phyloP scores from a whole-genome alignment of 164 flowering plant genomes.

The Akebia trifoliata region DNA sequence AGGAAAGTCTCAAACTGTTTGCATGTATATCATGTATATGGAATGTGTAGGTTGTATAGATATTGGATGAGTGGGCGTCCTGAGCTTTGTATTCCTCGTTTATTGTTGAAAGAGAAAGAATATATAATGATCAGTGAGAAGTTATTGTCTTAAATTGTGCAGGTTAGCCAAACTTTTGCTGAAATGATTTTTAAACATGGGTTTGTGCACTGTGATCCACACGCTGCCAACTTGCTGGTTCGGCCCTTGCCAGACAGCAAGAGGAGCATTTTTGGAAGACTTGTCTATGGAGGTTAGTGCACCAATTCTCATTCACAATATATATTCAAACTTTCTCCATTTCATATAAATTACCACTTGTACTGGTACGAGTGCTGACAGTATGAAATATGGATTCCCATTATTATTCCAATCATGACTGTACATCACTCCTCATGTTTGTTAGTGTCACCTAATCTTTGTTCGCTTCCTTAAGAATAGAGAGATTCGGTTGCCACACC shows the following conservation, averaged over 20 bases:
- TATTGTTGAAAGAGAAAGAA: conserved; percentile 1
- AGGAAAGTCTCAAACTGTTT: neutral
- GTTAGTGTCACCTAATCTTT: neutral
- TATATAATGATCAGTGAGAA: neutral
- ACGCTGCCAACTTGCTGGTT: conserved; percentile 90
- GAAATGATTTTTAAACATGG: conserved; percentile 98
- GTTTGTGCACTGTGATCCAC: conserved; percentile 99
- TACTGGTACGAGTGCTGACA: too few species aligned
- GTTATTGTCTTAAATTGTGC: conserved; percentile 16
- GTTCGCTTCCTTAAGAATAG: neutral
- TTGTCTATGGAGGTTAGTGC: neutral
- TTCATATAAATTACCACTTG: too few species aligned
- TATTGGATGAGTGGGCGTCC: neutral
- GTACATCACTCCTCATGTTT: neutral
- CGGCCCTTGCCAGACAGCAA: conserved; percentile 66
- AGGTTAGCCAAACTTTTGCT: conserved; percentile 89
- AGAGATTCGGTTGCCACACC: too few species aligned
- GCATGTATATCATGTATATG: neutral
- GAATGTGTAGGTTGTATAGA: neutral
- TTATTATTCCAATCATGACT: too few species aligned
- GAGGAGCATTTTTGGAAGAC: conserved; percentile 57
- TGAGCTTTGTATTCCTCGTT: neutral
- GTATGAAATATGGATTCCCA: neutral
- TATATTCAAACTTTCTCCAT: too few species aligned
- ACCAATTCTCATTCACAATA: neutral